A percentile compares a stretch with the other conserved stretches of the same genome.
Evolutionary conservation across 129 eudicot genomes (phyloP).

Genomic region (Escallonia rubra): DNA sequence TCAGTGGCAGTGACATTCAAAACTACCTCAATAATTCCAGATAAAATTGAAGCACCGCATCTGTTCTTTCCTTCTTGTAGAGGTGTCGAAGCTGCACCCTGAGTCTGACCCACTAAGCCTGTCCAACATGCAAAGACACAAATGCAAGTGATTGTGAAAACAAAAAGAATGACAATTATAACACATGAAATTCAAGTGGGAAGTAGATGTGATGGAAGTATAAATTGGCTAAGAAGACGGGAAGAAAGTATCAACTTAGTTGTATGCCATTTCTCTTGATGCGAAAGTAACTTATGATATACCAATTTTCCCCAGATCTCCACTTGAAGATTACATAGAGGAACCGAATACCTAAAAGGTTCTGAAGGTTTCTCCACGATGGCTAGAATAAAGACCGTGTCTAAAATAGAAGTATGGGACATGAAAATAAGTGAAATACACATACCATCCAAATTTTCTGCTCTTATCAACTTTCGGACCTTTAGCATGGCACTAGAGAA

Average conservation of each 20-base stretch:
- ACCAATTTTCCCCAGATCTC: too few relatives aligned
- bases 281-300: too few relatives aligned
- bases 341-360: neutral
- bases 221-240: neutral
- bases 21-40: slow-evolving; percentile 62
- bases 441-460: slow-evolving; percentile 54
- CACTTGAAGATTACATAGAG: too few relatives aligned
- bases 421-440: neutral
- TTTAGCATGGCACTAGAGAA: slow-evolving; percentile 47
- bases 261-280: too few relatives aligned
- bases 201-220: neutral
- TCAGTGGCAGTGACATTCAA: slow-evolving; percentile 55
- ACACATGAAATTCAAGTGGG: neutral
- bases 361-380: too few relatives aligned
- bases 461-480: slow-evolving; percentile 55
- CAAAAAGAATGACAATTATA: neutral
- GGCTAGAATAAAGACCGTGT: too few relatives aligned
- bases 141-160: neutral
- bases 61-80: slow-evolving; percentile 41
- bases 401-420: too few relatives aligned
- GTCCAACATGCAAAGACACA: slow-evolving; percentile 25
- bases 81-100: slow-evolving; percentile 31
- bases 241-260: too few relatives aligned
- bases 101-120: slow-evolving; percentile 50
- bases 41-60: slow-evolving; percentile 42